Evolutionary conservation across 108 stramenopile genomes (phyloP).

Genomic region (Cyclostephanos tholiformis): DNA sequence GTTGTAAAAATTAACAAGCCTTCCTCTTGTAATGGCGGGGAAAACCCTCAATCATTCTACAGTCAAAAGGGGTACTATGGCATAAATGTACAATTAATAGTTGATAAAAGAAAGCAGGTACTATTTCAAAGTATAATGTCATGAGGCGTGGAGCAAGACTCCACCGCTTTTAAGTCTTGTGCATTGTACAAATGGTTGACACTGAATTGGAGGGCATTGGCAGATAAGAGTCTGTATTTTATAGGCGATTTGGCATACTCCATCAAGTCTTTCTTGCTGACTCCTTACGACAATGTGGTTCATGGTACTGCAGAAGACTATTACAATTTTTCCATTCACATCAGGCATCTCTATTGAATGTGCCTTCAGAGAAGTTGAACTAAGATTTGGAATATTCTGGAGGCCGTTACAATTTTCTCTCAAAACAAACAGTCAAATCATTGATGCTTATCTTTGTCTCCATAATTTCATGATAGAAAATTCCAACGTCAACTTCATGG

Average conservation of each 20-base stretch:
- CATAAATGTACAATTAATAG: constrained; percentile 15
- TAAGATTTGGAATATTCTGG: constrained; percentile 43
- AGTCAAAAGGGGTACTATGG: constrained; percentile 43
- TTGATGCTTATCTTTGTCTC: constrained; percentile 10
- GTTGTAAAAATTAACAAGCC: constrained; percentile 8
- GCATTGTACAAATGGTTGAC: constrained; percentile 3
- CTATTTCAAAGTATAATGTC: constrained; percentile 4
- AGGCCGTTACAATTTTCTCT: constrained; percentile 14
- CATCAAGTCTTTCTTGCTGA: constrained; percentile 14
- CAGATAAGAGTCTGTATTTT: not conserved
- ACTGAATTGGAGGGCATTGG: not conserved
- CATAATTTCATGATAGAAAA: constrained; percentile 24
- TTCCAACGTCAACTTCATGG: not conserved
- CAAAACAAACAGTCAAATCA: not conserved
- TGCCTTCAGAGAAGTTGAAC: constrained; percentile 39
- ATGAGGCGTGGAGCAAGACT: constrained; percentile 20
- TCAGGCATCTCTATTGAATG: constrained; percentile 30
- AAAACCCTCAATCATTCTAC: not conserved
- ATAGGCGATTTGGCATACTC: constrained; percentile 20
- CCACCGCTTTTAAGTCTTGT: constrained; percentile 19
- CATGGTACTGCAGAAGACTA: constrained; percentile 19
- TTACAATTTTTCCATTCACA: constrained; percentile 34
- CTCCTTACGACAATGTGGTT: constrained; percentile 19
- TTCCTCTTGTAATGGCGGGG: not conserved
- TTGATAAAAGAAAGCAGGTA: not conserved